Evolutionary conservation across 2,329 filamentous ascomycete genomes (phyloP).

Genomic region (Hypomyces perniciosus): DNA sequence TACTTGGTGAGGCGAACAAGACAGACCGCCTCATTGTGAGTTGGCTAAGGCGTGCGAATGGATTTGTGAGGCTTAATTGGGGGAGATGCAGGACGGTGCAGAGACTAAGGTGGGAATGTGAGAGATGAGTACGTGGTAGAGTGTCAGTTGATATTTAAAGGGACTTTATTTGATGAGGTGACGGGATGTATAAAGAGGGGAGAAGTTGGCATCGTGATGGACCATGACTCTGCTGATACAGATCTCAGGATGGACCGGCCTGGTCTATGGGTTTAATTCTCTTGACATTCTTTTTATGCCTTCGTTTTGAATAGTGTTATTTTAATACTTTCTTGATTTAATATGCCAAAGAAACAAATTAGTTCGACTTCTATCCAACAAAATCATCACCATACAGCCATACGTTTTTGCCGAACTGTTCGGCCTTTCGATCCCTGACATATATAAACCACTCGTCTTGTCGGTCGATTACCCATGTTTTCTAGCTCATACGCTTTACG

Average conservation of each 20-base stretch:
- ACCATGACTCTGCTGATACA: not conserved
- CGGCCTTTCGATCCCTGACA: too few species aligned
- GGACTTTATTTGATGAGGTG: not conserved
- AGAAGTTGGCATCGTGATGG: not conserved
- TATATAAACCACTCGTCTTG: not conserved
- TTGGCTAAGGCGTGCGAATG: not conserved
- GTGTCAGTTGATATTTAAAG: constrained; percentile 4
- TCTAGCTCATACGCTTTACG: too few species aligned
- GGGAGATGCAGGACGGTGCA: not conserved
- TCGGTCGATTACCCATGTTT: too few species aligned
- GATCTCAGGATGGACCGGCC: too few species aligned
- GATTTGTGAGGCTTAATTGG: not conserved
- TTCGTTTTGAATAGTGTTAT: too few species aligned
- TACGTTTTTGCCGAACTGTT: too few species aligned
- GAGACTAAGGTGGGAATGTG: not conserved
- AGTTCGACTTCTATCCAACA: too few species aligned
- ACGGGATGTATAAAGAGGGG: not conserved
- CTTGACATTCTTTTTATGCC: not conserved
- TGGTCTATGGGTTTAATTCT: too few species aligned
- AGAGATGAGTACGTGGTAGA: constrained; percentile 5
- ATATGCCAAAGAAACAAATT: too few species aligned
- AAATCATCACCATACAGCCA: too few species aligned
- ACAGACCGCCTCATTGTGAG: constrained; percentile 5
- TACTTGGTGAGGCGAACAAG: too few species aligned
- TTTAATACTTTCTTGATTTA: too few species aligned